phyloP scores from a whole-genome alignment of 352 stramenopile genomes.

The Phytopythium mirpurense region DNA sequence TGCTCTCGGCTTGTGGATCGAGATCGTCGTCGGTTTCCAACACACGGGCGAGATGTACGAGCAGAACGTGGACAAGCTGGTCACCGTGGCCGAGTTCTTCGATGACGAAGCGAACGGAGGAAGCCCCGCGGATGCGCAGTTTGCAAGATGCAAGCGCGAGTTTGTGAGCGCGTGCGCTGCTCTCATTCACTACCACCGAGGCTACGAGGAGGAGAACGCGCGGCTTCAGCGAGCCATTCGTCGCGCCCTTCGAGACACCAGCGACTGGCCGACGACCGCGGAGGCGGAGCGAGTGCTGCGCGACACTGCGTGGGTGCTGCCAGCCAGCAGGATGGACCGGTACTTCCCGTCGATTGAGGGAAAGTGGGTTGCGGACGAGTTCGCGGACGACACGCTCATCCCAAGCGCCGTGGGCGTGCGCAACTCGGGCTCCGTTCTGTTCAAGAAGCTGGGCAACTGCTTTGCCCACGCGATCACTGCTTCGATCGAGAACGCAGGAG shows the following conservation, averaged over 20 bases:
- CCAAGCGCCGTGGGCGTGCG: slow-evolving; percentile 21
- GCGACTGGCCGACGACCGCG: slow-evolving; percentile 32
- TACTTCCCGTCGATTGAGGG: slow-evolving; percentile 66
- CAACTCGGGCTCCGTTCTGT: slow-evolving; percentile 65
- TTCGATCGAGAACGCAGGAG: slow-evolving; percentile 34
- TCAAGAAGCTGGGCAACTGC: slow-evolving; percentile 50
- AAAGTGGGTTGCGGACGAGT: slow-evolving; percentile 80
- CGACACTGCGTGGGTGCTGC: slow-evolving; percentile 56
- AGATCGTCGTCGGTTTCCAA: slow-evolving; percentile 74
- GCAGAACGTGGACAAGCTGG: slow-evolving; percentile 35
- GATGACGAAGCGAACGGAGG: slow-evolving; percentile 22
- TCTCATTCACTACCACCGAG: slow-evolving; percentile 58
- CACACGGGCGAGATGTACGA: slow-evolving; percentile 60
- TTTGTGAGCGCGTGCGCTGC: slow-evolving; percentile 42
- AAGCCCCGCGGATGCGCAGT: slow-evolving; percentile 11
- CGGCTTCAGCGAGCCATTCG: slow-evolving; percentile 35
- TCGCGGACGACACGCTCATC: slow-evolving; percentile 49
- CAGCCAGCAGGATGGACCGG: slow-evolving; percentile 23
- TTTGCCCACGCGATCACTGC: slow-evolving; percentile 60
- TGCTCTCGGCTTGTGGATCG: slow-evolving; percentile 45
- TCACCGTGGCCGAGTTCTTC: slow-evolving; percentile 35
- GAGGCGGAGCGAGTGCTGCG: slow-evolving; percentile 41
- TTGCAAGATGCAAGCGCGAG: background rate
- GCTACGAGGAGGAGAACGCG: slow-evolving; percentile 54
- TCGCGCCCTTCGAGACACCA: slow-evolving; percentile 22